These are phyloP conservation scores for Talaromyces sp. DNA, from an alignment of 2,329 filamentous ascomycete species.

Conservation along the genomic window DNA sequence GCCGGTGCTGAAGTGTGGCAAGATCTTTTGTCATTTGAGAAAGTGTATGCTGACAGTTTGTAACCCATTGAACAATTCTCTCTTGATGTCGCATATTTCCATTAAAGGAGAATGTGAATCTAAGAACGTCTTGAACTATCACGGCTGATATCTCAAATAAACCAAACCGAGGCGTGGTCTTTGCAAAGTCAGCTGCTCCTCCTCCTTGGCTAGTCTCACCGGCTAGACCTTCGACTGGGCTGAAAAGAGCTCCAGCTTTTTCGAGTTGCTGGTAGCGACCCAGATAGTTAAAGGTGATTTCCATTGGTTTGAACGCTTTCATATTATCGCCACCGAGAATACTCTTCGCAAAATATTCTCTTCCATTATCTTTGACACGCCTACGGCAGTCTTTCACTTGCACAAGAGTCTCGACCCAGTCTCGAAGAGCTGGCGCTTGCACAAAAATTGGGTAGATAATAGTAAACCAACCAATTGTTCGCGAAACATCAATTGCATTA, in stretches of 20 bases:
- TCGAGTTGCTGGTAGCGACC: slow-evolving; percentile 43
- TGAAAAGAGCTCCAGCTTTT: slow-evolving; percentile 43
- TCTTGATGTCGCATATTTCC: slow-evolving; percentile 46
- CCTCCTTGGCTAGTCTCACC: slow-evolving; percentile 46
- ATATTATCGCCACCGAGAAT: slow-evolving; percentile 31
- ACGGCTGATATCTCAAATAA: slow-evolving; percentile 54
- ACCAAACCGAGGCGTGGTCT: slow-evolving; percentile 45
- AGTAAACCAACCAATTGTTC: slow-evolving; percentile 53
- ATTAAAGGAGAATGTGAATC: slow-evolving; percentile 52
- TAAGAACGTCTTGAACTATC: slow-evolving; percentile 45
- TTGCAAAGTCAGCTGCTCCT: slow-evolving; percentile 45
- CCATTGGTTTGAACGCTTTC: slow-evolving; percentile 33
- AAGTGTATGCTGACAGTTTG: slow-evolving; percentile 35
- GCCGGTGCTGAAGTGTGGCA: slow-evolving; percentile 22
- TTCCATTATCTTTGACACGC: slow-evolving; percentile 36
- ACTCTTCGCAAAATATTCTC: slow-evolving; percentile 36
- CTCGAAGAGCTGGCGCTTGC: slow-evolving; percentile 23
- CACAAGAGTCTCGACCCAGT: slow-evolving; percentile 32
- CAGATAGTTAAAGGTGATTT: slow-evolving; percentile 44
- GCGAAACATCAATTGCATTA: slow-evolving; percentile 45
- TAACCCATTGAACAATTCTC: slow-evolving; percentile 44
- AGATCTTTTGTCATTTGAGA: slow-evolving; percentile 28
- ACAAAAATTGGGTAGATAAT: slow-evolving; percentile 46
- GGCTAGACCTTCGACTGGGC: slow-evolving; percentile 44
- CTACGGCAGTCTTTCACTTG: slow-evolving; percentile 40